phyloP scores from a whole-genome alignment of 73 alveolate species.

The Effrenium voratum region DNA sequence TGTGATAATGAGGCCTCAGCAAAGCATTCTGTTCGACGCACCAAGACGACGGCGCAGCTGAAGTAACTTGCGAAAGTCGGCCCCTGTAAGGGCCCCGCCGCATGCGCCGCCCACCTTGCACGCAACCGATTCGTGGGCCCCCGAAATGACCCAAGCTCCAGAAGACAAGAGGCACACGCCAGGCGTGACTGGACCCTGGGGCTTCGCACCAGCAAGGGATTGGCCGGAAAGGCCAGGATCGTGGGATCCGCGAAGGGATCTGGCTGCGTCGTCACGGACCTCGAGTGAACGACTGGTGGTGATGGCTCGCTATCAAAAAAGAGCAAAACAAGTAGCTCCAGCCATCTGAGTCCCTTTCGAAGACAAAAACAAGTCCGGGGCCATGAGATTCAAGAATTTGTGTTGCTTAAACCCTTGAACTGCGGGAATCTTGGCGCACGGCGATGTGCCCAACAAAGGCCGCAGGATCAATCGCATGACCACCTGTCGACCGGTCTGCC shows the following conservation, averaged over 20 bases:
- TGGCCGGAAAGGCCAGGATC: constrained; percentile 71
- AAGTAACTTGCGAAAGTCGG: background rate
- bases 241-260: constrained; percentile 91
- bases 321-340: too few species aligned
- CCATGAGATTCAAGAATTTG: too few species aligned
- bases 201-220: constrained; percentile 29
- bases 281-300: too few species aligned
- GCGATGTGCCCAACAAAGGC: constrained; percentile 67
- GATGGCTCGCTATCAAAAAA: too few species aligned
- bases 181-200: background rate
- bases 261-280: constrained; percentile 90
- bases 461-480: constrained; percentile 19
- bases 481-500: background rate
- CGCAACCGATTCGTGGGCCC: background rate
- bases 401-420: too few species aligned
- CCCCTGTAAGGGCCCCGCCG: background rate
- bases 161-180: background rate
- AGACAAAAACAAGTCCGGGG: too few species aligned
- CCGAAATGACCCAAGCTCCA: background rate
- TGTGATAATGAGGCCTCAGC: constrained; percentile 52
- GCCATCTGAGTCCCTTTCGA: too few species aligned
- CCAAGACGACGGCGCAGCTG: background rate
- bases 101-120: constrained; percentile 19
- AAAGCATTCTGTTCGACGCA: background rate
- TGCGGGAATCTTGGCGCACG: background rate